Evolutionary conservation across 2,329 filamentous ascomycete species (phyloP).

Genomic region (Apiospora pterosperma): DNA sequence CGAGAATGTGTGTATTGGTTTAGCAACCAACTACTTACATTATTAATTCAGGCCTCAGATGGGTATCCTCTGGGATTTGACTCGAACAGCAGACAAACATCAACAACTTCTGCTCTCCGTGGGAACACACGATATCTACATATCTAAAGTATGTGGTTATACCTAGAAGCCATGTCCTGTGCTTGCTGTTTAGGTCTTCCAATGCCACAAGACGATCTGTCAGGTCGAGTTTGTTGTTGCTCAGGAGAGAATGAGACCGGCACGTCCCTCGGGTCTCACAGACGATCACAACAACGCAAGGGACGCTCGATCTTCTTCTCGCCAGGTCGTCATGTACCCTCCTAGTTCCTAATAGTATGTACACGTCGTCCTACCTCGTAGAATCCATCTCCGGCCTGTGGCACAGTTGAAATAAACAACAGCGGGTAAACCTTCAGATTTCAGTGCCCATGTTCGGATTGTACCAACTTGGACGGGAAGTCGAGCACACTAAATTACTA

Average conservation of each 20-base stretch:
- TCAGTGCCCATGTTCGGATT: not conserved
- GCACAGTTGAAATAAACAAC: not conserved
- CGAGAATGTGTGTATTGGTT: not conserved
- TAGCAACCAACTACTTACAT: not conserved
- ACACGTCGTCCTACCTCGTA: no score
- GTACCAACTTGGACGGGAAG: not conserved
- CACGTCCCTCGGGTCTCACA: not conserved
- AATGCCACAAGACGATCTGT: not conserved
- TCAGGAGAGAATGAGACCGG: not conserved
- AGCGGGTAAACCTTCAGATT: not conserved
- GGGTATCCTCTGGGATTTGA: no score
- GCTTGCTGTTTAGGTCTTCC: not conserved
- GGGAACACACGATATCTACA: not conserved
- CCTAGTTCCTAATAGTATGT: no score
- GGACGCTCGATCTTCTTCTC: not conserved
- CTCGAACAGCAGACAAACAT: not conserved
- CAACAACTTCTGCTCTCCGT: not conserved
- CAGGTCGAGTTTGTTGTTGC: not conserved
- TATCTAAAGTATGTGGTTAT: no score
- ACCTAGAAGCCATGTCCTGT: not conserved
- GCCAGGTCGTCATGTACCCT: no score
- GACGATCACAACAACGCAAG: not conserved
- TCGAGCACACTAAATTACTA: not conserved
- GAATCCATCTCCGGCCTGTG: not conserved
- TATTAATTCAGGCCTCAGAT: not conserved